Evolutionary conservation across 352 stramenopile species (phyloP), one percentile per base, ranked within the genome.

Genomic region (Phytophthora meadii): DNA sequence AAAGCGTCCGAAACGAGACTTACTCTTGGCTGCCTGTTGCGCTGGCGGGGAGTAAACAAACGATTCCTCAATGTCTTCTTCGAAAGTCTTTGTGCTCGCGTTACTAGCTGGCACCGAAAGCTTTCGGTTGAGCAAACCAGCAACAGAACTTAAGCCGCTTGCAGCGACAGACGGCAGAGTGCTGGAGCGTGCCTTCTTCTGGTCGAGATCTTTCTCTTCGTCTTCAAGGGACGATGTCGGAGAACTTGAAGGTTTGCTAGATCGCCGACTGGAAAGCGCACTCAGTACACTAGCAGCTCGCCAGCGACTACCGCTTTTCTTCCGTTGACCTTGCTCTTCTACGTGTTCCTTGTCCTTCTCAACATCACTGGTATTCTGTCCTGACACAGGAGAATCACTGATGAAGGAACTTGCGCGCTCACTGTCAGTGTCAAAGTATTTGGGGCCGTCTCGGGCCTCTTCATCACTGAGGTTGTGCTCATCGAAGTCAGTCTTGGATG

Each of bases 351-450:
- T 49, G 10, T 71, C 51, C 47, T 63, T 55, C 17, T 72, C 61
- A 19, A 63, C 15, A 47, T 72, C 36, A 39, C 54, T 47, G 2
- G 40, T 58, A 25, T 77, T 52, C 15, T 64, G 37, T 27, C 55
- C 36, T 42, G 65, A 61, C 47, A 69, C 37, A 14, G 66, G 61
- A 45, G 65, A 79, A 28, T 67, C 54, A 55, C 70, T 79, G 5
- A 64, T 46, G 10, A 82, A 70, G 15, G 74, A 85, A 25, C 72
- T 82, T 3, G 45, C 76, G 17, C 71, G 69, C 4, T 85, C 76
- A 55, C 79, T 85, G 46, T 85, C 76, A 0, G 79, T 78, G 53
- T 88, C 76, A 22, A 82, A 82, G 63, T 81, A 81, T 54, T 73
- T 75, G 6, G 60, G 73, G 0, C 67, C 72, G 9, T 74, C 63